Percentiles rank a stretch among this genome's conserved stretches.
Evolutionary conservation across 2,329 filamentous ascomycete species (phyloP).

Genomic region (Talaromyces sp.): DNA sequence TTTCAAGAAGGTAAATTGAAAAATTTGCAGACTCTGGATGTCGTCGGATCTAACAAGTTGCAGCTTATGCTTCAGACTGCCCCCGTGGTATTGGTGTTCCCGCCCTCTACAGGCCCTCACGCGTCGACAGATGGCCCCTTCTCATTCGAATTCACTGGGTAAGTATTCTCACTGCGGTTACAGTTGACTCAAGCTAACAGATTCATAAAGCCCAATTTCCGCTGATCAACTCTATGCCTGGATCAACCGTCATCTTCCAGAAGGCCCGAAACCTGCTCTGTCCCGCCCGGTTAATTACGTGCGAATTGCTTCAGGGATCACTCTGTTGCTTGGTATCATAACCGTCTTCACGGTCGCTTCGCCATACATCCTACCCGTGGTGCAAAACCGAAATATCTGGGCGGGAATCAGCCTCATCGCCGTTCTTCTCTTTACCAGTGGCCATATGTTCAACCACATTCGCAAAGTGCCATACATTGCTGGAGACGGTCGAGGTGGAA

Average conservation of each 20-base stretch:
- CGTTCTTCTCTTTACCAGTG: constrained; percentile 88
- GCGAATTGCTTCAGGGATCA: constrained; percentile 62
- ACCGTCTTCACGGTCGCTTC: constrained; percentile 66
- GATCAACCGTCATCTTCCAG: constrained; percentile 72
- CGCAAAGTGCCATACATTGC: constrained; percentile 89
- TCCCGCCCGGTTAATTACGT: constrained; percentile 82
- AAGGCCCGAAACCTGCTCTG: constrained; percentile 69
- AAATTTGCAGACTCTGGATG: background rate
- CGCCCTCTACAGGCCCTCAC: constrained; percentile 73
- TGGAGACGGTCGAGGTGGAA: constrained; percentile 75
- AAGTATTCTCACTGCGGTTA: constrained; percentile 26
- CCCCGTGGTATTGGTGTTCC: constrained; percentile 82
- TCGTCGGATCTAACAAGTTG: background rate
- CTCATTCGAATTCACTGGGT: constrained; percentile 86
- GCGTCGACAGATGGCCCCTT: constrained; percentile 64
- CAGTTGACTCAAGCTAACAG: constrained; percentile 5
- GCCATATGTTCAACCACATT: constrained; percentile 99
- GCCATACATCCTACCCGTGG: constrained; percentile 71
- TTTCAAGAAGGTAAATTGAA: constrained; percentile 71
- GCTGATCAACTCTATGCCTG: constrained; percentile 76
- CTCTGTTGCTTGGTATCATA: constrained; percentile 61
- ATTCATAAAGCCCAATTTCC: constrained; percentile 53
- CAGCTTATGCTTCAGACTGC: constrained; percentile 92
- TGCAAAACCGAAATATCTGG: constrained; percentile 92
- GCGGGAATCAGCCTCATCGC: constrained; percentile 80